Base-by-base conservation (phyloP, 345 rosid species). In the Theobroma cacao region DNA sequence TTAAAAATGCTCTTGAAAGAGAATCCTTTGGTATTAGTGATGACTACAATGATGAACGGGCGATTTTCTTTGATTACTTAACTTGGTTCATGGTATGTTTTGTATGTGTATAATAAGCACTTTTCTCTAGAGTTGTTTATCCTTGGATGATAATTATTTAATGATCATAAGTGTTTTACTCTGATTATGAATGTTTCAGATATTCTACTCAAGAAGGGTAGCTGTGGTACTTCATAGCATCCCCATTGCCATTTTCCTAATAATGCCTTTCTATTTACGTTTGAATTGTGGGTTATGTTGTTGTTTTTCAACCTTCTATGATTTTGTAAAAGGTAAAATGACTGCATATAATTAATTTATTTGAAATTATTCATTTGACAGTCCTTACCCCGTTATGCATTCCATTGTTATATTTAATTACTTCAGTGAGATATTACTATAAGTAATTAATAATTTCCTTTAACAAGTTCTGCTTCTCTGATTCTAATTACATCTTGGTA, bases 61-160 rank as follows among this genome's bases (percentile, higher is more conserved):
- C 97, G 78, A 86, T 96, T 81, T 96, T 89, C 97, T 96, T 96
- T 87, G 99, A 96, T 85, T 96, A 91, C 87, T 87, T 96, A 63
- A 87, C 94, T 52, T 76, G 83, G 87, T 83, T 94, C 89, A 84
- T 91, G 90, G 99, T 96, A 81, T 28, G 88, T 64, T 48, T 24
- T 63, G 9, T 66, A 28, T 45, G 11, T 36, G 20, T 47, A 28
- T 55, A 36, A 26, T 36, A 24, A 22, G 24, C 41, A n/a, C 58
- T 83, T 61, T 84, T 3, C 18, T 20, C 7, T 5, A 50, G 36
- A 30, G 63, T 80, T 74, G 68, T 76, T 13, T 60, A 64, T 72
- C 73, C 59, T 26, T 47, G 56, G 56, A 62, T 52, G 48, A 24
- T 28, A 20, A 28, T 43, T 45, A 15, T 7, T 53, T 61, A 50